Conservation (phyloP, 768 basidiomycete species). For the Russula sp. region DNA sequence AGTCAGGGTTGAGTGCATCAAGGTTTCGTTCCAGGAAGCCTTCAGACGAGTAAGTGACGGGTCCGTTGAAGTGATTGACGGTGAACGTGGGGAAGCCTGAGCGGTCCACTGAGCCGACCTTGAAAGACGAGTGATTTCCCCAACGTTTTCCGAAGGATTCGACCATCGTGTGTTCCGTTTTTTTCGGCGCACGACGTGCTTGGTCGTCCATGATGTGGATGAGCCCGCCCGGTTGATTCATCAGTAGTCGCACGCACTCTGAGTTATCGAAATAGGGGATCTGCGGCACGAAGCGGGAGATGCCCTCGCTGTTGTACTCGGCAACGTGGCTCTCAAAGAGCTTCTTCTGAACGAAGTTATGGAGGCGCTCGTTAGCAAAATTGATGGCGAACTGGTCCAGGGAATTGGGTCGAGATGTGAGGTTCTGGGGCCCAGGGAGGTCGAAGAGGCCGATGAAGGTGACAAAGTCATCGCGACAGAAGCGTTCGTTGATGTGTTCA, state of each 20-base stretch:
- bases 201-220: constrained; percentile 99
- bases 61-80: constrained; percentile 84
- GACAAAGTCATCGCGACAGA: constrained; percentile 88
- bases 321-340: constrained; percentile 76
- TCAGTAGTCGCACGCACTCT: constrained; percentile 81
- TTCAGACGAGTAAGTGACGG: constrained; percentile 88
- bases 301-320: constrained; percentile 80
- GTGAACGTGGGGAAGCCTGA: constrained; percentile 83
- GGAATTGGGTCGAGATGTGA: constrained; percentile 81
- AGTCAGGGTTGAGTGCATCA: constrained; percentile 87
- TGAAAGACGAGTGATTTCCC: constrained; percentile 91
- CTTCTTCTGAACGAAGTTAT: constrained; percentile 70
- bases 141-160: constrained; percentile 92
- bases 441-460: constrained; percentile 93
- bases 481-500: constrained; percentile 90
- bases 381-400: constrained; percentile 97
- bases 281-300: constrained; percentile 59
- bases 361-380: constrained; percentile 89
- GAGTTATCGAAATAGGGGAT: constrained; percentile 85
- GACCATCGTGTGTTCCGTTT: constrained; percentile 91
- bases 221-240: constrained; percentile 82
- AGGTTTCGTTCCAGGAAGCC: constrained; percentile 84
- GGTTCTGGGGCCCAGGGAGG: constrained; percentile 88
- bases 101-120: constrained; percentile 65
- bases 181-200: constrained; percentile 75